phyloP scores from a whole-genome alignment of 495 filamentous ascomycete genomes.

The Oleoguttula mirabilis region DNA sequence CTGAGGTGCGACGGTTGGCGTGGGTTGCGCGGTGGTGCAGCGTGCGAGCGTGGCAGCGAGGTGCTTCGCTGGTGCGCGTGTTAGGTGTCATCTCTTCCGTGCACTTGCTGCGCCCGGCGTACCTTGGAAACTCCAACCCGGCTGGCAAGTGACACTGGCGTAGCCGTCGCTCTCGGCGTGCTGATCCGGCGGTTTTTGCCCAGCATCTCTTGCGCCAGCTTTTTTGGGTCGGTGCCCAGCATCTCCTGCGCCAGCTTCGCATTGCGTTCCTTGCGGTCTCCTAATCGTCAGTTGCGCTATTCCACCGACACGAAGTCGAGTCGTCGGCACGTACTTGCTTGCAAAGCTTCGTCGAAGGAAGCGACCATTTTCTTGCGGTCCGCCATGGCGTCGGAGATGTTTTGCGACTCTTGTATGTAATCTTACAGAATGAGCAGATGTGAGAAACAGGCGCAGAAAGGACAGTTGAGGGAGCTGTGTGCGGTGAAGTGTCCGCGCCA shows the following conservation, averaged over 20 bases:
- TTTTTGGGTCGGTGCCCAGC: conserved; percentile 25
- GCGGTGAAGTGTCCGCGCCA: not conserved
- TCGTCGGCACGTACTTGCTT: not conserved
- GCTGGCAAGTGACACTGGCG: conserved; percentile 47
- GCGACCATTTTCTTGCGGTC: not conserved
- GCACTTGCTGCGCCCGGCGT: not conserved
- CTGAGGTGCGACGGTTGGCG: conserved; percentile 32
- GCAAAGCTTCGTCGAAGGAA: not conserved
- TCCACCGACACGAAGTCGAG: not conserved
- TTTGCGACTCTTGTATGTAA: not conserved
- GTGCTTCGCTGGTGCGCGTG: conserved; percentile 13
- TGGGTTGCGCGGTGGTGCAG: conserved; percentile 24
- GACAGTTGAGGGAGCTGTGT: not conserved
- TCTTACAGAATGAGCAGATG: not conserved
- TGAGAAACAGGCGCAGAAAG: not conserved
- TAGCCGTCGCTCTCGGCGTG: conserved; percentile 33
- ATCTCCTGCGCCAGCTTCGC: conserved; percentile 20
- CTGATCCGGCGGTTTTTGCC: conserved; percentile 50
- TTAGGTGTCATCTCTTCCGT: too few relatives aligned
- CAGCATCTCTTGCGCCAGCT: conserved; percentile 57
- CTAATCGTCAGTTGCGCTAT: not conserved
- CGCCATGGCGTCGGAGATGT: not conserved
- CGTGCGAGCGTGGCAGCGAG: conserved; percentile 4
- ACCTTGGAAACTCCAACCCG: conserved; percentile 67
- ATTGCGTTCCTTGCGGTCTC: conserved; percentile 8